These are phyloP conservation scores for Yamadazyma paraphyllophila DNA, from an alignment of 805 yeast species.

Conservation along the genomic window DNA sequence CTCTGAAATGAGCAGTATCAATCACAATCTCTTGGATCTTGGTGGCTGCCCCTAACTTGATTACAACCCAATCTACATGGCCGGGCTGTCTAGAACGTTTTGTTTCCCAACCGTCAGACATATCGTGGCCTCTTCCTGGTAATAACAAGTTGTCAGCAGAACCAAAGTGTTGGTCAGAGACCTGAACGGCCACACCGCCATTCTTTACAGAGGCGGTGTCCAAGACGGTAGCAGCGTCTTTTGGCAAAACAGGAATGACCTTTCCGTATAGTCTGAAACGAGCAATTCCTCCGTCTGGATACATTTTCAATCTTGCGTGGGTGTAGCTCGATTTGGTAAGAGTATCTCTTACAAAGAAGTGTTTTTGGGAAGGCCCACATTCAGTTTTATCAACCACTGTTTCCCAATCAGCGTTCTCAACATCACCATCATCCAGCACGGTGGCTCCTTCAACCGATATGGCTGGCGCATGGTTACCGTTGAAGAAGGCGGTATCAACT, in stretches of 20 bases:
- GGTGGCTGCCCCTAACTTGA: slow-evolving; percentile 70
- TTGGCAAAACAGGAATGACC: slow-evolving; percentile 69
- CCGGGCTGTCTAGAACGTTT: slow-evolving; percentile 78
- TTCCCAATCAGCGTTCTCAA: slow-evolving; percentile 59
- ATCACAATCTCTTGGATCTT: slow-evolving; percentile 60
- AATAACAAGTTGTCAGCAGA: slow-evolving; percentile 83
- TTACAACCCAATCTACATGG: slow-evolving; percentile 89
- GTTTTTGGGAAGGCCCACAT: slow-evolving; percentile 89
- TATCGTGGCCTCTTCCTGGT: slow-evolving; percentile 94
- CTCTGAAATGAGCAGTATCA: slow-evolving; percentile 93
- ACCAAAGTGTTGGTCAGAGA: slow-evolving; percentile 93
- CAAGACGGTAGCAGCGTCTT: slow-evolving; percentile 35
- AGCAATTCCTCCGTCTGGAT: slow-evolving; percentile 98
- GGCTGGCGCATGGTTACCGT: slow-evolving; percentile 92
- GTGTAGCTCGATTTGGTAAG: slow-evolving; percentile 67
- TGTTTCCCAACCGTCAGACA: slow-evolving; percentile 99
- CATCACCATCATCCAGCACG: slow-evolving; percentile 32
- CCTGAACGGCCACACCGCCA: slow-evolving; percentile 85
- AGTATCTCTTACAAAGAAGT: slow-evolving; percentile 65
- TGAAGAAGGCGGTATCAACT: slow-evolving; percentile 90
- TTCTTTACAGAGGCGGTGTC: slow-evolving; percentile 80
- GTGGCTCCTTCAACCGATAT: slow-evolving; percentile 77
- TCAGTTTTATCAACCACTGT: slow-evolving; percentile 63
- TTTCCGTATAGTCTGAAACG: slow-evolving; percentile 86
- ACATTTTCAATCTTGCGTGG: slow-evolving; percentile 84